Evolutionary conservation across 148 eudicot species (phyloP), one percentile per base, ranked within the genome.

Genomic region (Drosera capensis): DNA sequence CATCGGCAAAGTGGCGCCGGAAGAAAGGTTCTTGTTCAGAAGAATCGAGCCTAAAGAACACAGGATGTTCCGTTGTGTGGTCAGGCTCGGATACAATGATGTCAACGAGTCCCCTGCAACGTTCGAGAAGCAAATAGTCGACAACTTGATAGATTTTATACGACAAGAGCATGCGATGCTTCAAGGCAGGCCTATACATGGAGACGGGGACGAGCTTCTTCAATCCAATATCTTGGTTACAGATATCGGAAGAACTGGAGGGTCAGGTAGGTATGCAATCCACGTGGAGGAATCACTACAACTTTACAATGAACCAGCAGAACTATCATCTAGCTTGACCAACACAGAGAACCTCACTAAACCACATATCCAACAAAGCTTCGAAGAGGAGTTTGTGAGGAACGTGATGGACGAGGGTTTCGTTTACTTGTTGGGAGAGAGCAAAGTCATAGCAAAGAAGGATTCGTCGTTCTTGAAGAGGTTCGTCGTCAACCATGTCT

Each of bases 1-100:
- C 51, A 57, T 72, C 15, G 70, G 73, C 2, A 56, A 58, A 20
- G 68, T 72, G 36, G 53, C 60, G 5, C 23, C 37, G 20, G 11
- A 38, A 5, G 68, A 65, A 43, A 57, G 65, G 13, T 62, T 73
- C 21, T 12, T 23, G 30, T 45, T 73, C 21, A 56, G 52, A 8
- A 31, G 62, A 15, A 44, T 73, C 46, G 71, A 69, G 2, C 42
- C 43, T n/a, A 48, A 23, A 0, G 68, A 65, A 7, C 46, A 45
- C 28, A 44, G 25, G 38, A 43, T 58, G 2, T 55, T 60, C 44
- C 60, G 65, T 13, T 68, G 78, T 23, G 57, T 48, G 11, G 68
- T 68, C 24, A 68, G 78, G 70, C 65, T 48, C 40, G 62, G 31
- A 11, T 28, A 28, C 31, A 0, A 6, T 6, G 31, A 28, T 11